phyloP scores from a whole-genome alignment of 768 basidiomycete species.

The Asterophora parasitica region DNA sequence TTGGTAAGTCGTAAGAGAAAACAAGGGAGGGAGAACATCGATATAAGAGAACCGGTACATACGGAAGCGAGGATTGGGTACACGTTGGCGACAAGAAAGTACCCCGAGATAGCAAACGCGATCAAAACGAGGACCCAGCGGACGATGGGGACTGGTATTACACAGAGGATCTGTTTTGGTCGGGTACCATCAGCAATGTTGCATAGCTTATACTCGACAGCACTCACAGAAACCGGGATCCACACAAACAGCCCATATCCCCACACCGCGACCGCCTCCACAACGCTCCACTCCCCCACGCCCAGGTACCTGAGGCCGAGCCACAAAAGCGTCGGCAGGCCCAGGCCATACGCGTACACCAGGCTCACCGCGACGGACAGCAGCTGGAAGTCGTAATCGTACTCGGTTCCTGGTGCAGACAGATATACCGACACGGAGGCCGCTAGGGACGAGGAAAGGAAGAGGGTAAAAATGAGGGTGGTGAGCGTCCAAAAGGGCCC shows the following conservation, averaged over 20 bases:
- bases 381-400: constrained; percentile 83
- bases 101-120: constrained; percentile 79
- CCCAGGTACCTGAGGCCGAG: constrained; percentile 78
- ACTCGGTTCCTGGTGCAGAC: constrained; percentile 48
- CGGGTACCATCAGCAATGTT: not conserved
- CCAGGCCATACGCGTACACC: constrained; percentile 86
- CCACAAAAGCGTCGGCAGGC: constrained; percentile 81
- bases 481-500: constrained; percentile 98
- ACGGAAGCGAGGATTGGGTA: constrained; percentile 89
- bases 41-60: constrained; percentile 29
- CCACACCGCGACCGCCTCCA: constrained; percentile 79
- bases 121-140: constrained; percentile 76
- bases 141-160: constrained; percentile 77
- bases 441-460: constrained; percentile 89
- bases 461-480: constrained; percentile 88
- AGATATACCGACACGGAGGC: constrained; percentile 87
- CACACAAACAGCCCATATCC: constrained; percentile 81
- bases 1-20: not conserved
- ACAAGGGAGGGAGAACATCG: not conserved
- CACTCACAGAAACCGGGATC: constrained; percentile 79
- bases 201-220: too few species aligned
- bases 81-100: constrained; percentile 78
- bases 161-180: constrained; percentile 67
- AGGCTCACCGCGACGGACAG: constrained; percentile 78
- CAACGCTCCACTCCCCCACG: constrained; percentile 84